Percentiles rank a stretch among this genome's conserved stretches.
phyloP scores from a whole-genome alignment of 331 rosid species.

The Malus hybrid region DNA sequence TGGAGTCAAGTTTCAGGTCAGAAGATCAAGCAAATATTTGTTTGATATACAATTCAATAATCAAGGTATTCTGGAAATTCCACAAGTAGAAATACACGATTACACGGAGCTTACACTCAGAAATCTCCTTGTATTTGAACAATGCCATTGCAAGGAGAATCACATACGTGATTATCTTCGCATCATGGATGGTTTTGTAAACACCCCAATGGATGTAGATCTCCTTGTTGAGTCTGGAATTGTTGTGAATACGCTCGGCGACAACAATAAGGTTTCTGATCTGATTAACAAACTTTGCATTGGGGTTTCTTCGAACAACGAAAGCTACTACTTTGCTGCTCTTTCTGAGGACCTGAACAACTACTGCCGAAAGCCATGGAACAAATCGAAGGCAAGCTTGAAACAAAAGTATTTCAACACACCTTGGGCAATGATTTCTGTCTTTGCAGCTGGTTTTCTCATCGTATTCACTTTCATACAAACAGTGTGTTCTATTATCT shows the following conservation, averaged over 20 bases:
- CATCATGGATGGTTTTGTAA: background rate
- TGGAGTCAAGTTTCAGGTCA: constrained; percentile 8
- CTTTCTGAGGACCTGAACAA: background rate
- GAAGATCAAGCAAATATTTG: background rate
- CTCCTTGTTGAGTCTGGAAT: background rate
- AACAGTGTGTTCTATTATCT: background rate
- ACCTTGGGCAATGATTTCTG: background rate
- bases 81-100: background rate
- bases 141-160: background rate
- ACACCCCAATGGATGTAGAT: constrained; percentile 2
- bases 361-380: background rate
- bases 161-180: background rate
- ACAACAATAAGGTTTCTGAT: background rate
- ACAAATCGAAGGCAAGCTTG: background rate
- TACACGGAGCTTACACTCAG: background rate
- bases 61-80: constrained; percentile 12
- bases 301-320: background rate
- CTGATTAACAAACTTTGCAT: constrained; percentile 1
- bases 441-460: constrained; percentile 4
- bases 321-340: background rate
- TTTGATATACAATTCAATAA: background rate
- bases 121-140: constrained; percentile 20
- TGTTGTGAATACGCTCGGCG: background rate
- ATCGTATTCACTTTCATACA: background rate
- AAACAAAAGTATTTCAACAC: constrained; percentile 10